Evolutionary conservation across 345 rosid species (phyloP), one percentile per base, ranked within the genome.

Genomic region (Acer yangbiense): DNA sequence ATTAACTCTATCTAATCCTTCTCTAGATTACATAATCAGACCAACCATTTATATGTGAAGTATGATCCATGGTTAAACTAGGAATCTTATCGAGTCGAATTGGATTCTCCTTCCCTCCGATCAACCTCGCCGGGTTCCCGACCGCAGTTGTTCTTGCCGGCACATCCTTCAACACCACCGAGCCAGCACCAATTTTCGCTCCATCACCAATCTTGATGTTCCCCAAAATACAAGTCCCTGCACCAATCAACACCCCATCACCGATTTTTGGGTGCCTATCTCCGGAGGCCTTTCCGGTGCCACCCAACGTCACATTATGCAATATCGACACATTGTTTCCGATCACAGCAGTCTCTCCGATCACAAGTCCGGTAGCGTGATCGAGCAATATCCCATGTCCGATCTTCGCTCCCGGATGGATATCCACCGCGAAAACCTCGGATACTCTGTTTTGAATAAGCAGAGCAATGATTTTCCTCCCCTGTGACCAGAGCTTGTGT

Each of bases 251-350:
- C 6, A 95, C 99, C 64, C 99, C 99, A 66, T 95, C 88, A 0
- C 98, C 98, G n/a, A 93, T 93, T 88, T 95, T 95, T 0, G 98
- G 98, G 44, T 95, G 99, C 79, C 99, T 83, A 11, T 93, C 99
- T 0, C 99, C 99, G 9, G 82, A 82, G 73, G 58, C 83, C 84
- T 95, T 95, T 39, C 99, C 99, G 0, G 99, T 95, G 14, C 98
- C 99, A 2, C 99, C 99, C 10, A 93, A 83, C 3, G 99, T 93
- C 20, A 95, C 98, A 71, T 93, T 92, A 18, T 95, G 99, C 68
- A 95, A 82, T 69, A 95, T 93, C 2, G 99, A 93, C 60, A 95
- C 98, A 68, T 93, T 87, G 77, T 92, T 84, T 50, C 99, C 99
- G 2, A 95, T 88, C 67, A 93, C 97, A 1, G 99, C 98, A 0